Evolutionary conservation across 768 basidiomycete species (phyloP).

Genomic region (Xanthoconium purpureum): DNA sequence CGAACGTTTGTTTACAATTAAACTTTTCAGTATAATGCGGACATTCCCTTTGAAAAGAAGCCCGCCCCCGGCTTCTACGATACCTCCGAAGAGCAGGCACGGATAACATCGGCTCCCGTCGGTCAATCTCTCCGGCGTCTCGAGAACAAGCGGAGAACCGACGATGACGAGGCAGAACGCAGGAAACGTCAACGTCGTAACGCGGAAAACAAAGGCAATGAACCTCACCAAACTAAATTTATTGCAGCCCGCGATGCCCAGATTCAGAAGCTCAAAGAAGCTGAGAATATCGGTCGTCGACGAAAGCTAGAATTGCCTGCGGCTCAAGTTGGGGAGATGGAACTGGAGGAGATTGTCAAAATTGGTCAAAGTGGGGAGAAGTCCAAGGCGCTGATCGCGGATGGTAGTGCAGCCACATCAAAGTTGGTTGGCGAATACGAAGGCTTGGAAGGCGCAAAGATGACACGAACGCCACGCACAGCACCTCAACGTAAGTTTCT

Average conservation of each 20-base stretch:
- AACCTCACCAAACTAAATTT: slow-evolving; percentile 85
- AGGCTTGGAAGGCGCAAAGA: slow-evolving; percentile 79
- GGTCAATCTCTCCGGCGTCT: slow-evolving; percentile 88
- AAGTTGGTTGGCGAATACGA: slow-evolving; percentile 90
- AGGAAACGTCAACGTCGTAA: slow-evolving; percentile 82
- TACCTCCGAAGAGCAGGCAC: slow-evolving; percentile 89
- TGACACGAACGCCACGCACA: slow-evolving; percentile 93
- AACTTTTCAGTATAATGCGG: slow-evolving; percentile 80
- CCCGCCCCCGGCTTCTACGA: slow-evolving; percentile 96
- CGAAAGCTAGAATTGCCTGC: slow-evolving; percentile 79
- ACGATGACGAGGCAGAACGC: slow-evolving; percentile 90
- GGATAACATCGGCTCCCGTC: slow-evolving; percentile 81
- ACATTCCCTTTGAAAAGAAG: slow-evolving; percentile 98
- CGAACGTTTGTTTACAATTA: not conserved
- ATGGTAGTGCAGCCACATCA: slow-evolving; percentile 82
- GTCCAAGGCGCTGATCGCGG: slow-evolving; percentile 79
- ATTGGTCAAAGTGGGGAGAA: slow-evolving; percentile 91
- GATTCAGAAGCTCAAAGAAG: slow-evolving; percentile 96
- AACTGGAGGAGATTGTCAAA: slow-evolving; percentile 97
- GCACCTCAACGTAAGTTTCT: slow-evolving; percentile 80
- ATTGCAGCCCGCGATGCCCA: slow-evolving; percentile 96
- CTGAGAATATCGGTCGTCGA: slow-evolving; percentile 88
- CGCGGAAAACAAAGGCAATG: slow-evolving; percentile 60
- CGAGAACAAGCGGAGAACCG: slow-evolving; percentile 93
- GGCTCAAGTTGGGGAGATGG: slow-evolving; percentile 91